Percentiles rank a stretch among this genome's conserved stretches.
These are phyloP conservation scores for Amyloporia xantha DNA, from an alignment of 768 basidiomycete species.

Conservation along the genomic window DNA sequence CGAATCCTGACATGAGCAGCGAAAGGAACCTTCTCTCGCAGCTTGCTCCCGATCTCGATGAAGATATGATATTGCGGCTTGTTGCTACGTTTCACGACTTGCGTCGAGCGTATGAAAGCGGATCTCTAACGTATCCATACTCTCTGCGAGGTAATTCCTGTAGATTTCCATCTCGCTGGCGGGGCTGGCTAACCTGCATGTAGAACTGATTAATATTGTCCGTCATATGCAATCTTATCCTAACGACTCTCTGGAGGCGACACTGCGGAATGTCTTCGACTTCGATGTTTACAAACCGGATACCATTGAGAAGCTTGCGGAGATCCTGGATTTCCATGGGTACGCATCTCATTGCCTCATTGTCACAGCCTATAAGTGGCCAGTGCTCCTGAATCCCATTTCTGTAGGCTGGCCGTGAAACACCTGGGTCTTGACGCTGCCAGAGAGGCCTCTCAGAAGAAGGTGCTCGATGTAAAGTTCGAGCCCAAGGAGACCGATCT, in stretches of 20 bases:
- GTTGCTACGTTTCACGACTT: slow-evolving; percentile 63
- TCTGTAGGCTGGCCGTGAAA: slow-evolving; percentile 41
- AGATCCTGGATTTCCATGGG: slow-evolving; percentile 58
- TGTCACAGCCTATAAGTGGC: neutral
- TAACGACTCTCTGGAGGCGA: slow-evolving; percentile 47
- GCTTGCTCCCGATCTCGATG: slow-evolving; percentile 52
- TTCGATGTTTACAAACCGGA: slow-evolving; percentile 65
- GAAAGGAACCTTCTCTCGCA: slow-evolving; percentile 53
- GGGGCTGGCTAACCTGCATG: neutral
- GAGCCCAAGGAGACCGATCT: slow-evolving; percentile 45
- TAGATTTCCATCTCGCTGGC: too few species aligned
- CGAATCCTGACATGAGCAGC: slow-evolving; percentile 62
- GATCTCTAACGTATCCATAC: slow-evolving; percentile 58
- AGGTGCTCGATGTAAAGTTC: slow-evolving; percentile 48
- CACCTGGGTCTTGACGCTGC: slow-evolving; percentile 51
- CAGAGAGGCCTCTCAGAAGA: slow-evolving; percentile 44
- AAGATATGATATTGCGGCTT: slow-evolving; percentile 47
- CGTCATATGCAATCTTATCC: slow-evolving; percentile 59
- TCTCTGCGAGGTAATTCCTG: slow-evolving; percentile 62
- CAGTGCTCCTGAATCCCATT: neutral
- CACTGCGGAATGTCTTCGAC: slow-evolving; percentile 61
- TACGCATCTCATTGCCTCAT: slow-evolving; percentile 19
- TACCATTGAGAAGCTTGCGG: slow-evolving; percentile 52
- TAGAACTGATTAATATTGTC: slow-evolving; percentile 62
- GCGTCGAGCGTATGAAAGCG: slow-evolving; percentile 49